Base-by-base conservation (phyloP, 352 stramenopile species). In the Plasmopara muralis region DNA sequence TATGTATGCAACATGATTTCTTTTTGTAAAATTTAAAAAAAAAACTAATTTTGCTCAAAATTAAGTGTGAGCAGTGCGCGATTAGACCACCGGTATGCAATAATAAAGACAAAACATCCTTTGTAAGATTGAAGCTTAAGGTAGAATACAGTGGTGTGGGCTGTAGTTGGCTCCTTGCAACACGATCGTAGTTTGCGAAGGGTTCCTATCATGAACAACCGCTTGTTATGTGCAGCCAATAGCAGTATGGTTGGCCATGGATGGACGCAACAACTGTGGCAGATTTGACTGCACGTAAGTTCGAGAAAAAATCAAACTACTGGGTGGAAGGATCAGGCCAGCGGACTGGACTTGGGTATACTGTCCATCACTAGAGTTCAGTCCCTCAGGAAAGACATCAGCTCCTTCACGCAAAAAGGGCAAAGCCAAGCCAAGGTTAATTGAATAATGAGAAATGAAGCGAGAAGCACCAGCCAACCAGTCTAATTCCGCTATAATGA, bases 121-220 rank as follows among this genome's bases (percentile, higher is more conserved):
- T n/a, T n/a, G n/a, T n/a, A n/a, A n/a, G n/a, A n/a, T 25, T 1
- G 20, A 25, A 25, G 3, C 20, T 25, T 3, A 25, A 3, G 20
- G 20, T 38, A 38, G 13, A 38, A 38, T 38, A 38, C 13, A 25
- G 2, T 14, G 16, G 4, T 89, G 77, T 85, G 77, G 74, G 77
- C 66, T 84, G 77, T 77, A 89, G 87, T 82, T 87, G 79, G 79
- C 79, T 87, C 79, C 77, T 89, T 87, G 77, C 67, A 77, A 84
- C 69, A 89, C 70, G 63, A 60, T 60, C 57, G 59, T 72, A 70
- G 64, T 68, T 83, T 69, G 63, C 70, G 78, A 87, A 87, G 77
- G 79, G 77, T 89, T 89, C 79, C 79, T 89, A 89, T 89, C 79
- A 87, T 85, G 73, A 89, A 83, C 79, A 87, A 87, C 77, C 77